A percentile compares a stretch with the other conserved stretches of the same genome.
phyloP scores from a whole-genome alignment of 345 rosid genomes.

The Brassica cretica region DNA sequence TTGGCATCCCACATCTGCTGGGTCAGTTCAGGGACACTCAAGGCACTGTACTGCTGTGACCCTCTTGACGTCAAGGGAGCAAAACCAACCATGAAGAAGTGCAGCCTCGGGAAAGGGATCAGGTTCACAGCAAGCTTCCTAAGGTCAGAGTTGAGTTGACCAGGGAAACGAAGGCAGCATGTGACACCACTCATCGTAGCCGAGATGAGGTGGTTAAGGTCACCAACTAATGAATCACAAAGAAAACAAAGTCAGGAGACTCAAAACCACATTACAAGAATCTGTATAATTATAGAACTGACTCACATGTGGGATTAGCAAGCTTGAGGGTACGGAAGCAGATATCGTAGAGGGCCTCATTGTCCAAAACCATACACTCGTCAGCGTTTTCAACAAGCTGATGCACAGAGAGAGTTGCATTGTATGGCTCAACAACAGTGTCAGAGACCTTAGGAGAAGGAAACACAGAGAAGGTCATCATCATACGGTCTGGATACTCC shows the following conservation, averaged over 20 bases:
- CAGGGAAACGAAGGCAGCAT: constrained; percentile 48
- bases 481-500: constrained; percentile 48
- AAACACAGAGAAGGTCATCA: constrained; percentile 46
- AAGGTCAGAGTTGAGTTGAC: constrained; percentile 46
- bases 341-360: constrained; percentile 48
- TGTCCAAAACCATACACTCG: constrained; percentile 48
- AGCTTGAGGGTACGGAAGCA: constrained; percentile 48
- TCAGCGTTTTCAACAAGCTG: constrained; percentile 48
- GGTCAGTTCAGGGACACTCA: constrained; percentile 45
- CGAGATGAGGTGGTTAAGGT: constrained; percentile 46
- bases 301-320: constrained; percentile 44
- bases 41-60: constrained; percentile 45
- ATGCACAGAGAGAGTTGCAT: constrained; percentile 45
- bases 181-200: constrained; percentile 51
- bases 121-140: constrained; percentile 46
- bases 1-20: constrained; percentile 50
- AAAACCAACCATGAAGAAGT: constrained; percentile 48
- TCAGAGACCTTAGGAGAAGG: constrained; percentile 50
- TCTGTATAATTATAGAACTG: not conserved
- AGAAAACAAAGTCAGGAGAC: not conserved
- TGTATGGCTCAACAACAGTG: constrained; percentile 49
- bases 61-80: constrained; percentile 48
- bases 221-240: constrained; percentile 35
- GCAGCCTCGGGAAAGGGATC: constrained; percentile 44
- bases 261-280: not conserved